These are phyloP conservation scores for Zopfochytrium polystomum DNA, from an alignment of 371 early-diverging fungal species.

Conservation along the genomic window DNA sequence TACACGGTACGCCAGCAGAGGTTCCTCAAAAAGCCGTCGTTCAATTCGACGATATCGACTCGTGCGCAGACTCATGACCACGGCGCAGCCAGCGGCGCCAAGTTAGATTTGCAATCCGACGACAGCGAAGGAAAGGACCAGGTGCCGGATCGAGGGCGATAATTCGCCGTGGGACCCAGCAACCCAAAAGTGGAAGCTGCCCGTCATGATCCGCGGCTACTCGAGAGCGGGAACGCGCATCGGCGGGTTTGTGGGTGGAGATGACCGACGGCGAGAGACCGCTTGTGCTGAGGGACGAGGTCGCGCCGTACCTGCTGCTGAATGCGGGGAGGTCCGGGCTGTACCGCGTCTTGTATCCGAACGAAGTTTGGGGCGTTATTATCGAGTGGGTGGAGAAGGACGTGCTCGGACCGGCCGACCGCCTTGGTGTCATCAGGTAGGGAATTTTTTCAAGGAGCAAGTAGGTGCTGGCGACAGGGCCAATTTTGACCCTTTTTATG, in stretches of 20 bases:
- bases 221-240: slow-evolving; percentile 5
- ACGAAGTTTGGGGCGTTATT: slow-evolving; percentile 15
- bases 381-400: slow-evolving; percentile 18
- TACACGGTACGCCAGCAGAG: too few species aligned
- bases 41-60: too few species aligned
- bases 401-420: slow-evolving; percentile 22
- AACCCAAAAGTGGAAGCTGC: slow-evolving; percentile 66
- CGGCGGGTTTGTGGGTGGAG: slow-evolving; percentile 3
- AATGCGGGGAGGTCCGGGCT: slow-evolving; percentile 33
- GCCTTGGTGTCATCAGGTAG: slow-evolving; percentile 31
- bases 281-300: slow-evolving; percentile 2
- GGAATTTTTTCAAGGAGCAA: background rate
- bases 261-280: background rate
- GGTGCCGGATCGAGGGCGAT: slow-evolving; percentile 66
- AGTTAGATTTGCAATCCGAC: too few species aligned
- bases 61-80: too few species aligned
- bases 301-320: slow-evolving; percentile 15
- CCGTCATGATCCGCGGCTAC: slow-evolving; percentile 35
- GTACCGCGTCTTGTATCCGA: slow-evolving; percentile 31
- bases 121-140: slow-evolving; percentile 33
- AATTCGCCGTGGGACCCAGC: slow-evolving; percentile 35
- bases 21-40: too few species aligned
- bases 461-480: background rate
- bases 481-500: background rate
- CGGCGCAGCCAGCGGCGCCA: too few species aligned